Percentiles rank a stretch among this genome's conserved stretches.
These are phyloP conservation scores for Radiomyces spectabilis DNA, from an alignment of 192 early-diverging fungal species.

Conservation along the genomic window DNA sequence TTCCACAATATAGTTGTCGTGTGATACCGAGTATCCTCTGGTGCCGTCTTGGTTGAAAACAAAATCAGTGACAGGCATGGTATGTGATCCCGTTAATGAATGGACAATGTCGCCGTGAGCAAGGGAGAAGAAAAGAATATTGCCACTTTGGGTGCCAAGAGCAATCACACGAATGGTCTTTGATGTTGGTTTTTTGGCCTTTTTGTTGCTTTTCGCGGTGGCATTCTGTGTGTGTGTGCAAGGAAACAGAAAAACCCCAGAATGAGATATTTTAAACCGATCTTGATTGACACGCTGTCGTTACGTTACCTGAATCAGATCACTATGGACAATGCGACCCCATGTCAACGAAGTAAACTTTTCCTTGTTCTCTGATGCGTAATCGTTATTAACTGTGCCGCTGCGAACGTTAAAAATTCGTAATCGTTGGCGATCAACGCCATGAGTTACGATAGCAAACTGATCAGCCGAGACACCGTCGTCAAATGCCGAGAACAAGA, in stretches of 20 bases:
- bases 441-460: slow-evolving; percentile 47
- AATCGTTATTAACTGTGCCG: slow-evolving; percentile 41
- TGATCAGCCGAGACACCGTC: slow-evolving; percentile 12
- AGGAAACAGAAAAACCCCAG: neutral
- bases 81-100: slow-evolving; percentile 31
- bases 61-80: slow-evolving; percentile 39
- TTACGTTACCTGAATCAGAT: neutral
- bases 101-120: slow-evolving; percentile 37
- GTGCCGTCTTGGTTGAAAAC: slow-evolving; percentile 37
- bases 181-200: slow-evolving; percentile 21
- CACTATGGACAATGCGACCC: slow-evolving; percentile 8
- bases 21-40: slow-evolving; percentile 38
- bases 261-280: neutral
- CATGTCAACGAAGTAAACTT: slow-evolving; percentile 39
- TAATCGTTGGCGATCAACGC: slow-evolving; percentile 47
- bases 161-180: slow-evolving; percentile 35
- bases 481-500: slow-evolving; percentile 12
- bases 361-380: slow-evolving; percentile 32
- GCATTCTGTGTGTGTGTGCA: neutral
- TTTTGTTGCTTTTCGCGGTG: slow-evolving; percentile 20
- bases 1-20: slow-evolving; percentile 41
- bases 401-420: slow-evolving; percentile 45
- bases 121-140: slow-evolving; percentile 41
- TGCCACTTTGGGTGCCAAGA: slow-evolving; percentile 41
- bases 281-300: neutral